Evolutionary conservation across 768 basidiomycete species (phyloP), one percentile per base, ranked within the genome.

Genomic region (Tephrocybe rancida): DNA sequence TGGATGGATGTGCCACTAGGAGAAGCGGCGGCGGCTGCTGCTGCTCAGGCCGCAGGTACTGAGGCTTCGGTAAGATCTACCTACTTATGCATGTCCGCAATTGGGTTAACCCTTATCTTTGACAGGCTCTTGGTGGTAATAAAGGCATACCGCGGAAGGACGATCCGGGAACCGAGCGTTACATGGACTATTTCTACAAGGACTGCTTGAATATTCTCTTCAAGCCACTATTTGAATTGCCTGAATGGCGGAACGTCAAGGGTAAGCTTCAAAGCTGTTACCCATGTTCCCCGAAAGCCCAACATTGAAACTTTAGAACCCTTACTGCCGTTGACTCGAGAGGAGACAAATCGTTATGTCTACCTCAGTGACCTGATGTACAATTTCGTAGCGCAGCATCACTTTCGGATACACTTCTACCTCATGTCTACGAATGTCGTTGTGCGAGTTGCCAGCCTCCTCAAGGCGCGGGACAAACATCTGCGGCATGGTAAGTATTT

Each of bases 161-260:
- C 58, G 91, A 93, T 48, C 88, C 90, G 5, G 82, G 84, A 30
- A 88, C 87, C 1, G 97, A 98, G 68, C 83, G 85, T 52, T 99
- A 95, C 76, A 76, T 95, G 64, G 89, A 95, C 34, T 92, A 93
- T 67, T 96, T 98, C 70, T 98, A 98, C 74, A 92, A 93, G 69
- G 77, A 83, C 41, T 92, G 88, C 65, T 75, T 88, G 55, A 72
- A 80, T n/a, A 78, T 79, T n/a, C 73, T 99, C 46, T 88, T 93
- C 73, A 84, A 83, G 65, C 95, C 97, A 5, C 73, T 97, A 38
- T 67, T 73, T 61, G 75, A 92, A 50, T 73, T 97, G 22, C 83
- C 90, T 3, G 90, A 92, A 60, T 87, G 73, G 73, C 70, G 65
- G 53, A 70, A 72, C 51, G 66, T 70, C 50, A 69, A 66, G 53